Base-by-base conservation (phyloP, 805 yeast genomes). In the Hanseniaspora lindneri region DNA sequence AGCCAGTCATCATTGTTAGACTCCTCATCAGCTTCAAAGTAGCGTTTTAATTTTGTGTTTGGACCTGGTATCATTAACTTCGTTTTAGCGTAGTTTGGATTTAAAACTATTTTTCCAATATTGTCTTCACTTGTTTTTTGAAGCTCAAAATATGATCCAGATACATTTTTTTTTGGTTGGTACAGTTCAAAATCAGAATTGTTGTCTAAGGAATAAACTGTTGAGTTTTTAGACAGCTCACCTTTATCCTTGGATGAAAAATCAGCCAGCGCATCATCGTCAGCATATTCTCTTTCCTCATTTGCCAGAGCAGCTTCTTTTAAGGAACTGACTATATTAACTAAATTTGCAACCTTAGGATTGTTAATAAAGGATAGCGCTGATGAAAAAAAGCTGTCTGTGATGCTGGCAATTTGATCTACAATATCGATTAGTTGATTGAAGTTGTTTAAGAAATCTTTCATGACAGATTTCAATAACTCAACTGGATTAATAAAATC, bases 351-450 rank as follows among this genome's bases (percentile, higher is more conserved):
- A 51, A 79, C 75, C 55, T 80, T 73, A 56, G 80, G 83, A 52
- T 79, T 78, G 54, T 80, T 80, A 86, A 83, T 79, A 49, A 81
- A 77, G 56, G 92, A 70, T 0, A 89, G 79, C 14, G 85, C 81
- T 58, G 81, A 81, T 55, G 79, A 83, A 41, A 81, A 60, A 23
- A 83, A 71, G 3, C 78, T 73, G 51, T 80, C 86, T 50, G 86
- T 70, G 57, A 82, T 87, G 36, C 79, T 83, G 32, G 79, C 73
- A 54, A 83, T 66, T 53, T 75, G 82, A 37, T 72, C 71, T 7
- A 79, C 73, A 13, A 77, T 55, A 3, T 60, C 53, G 20, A 66
- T 58, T 3, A 67, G 56, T 1, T 65, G 54, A 13, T 62, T 65
- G 3, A 68, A 57, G n/a, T 67, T 55, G 19, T 33, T 65, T 64